A percentile compares a stretch with the other conserved stretches of the same genome.
phyloP scores from a whole-genome alignment of 2,329 filamentous ascomycete species.

The Teratosphaeria destructans region DNA sequence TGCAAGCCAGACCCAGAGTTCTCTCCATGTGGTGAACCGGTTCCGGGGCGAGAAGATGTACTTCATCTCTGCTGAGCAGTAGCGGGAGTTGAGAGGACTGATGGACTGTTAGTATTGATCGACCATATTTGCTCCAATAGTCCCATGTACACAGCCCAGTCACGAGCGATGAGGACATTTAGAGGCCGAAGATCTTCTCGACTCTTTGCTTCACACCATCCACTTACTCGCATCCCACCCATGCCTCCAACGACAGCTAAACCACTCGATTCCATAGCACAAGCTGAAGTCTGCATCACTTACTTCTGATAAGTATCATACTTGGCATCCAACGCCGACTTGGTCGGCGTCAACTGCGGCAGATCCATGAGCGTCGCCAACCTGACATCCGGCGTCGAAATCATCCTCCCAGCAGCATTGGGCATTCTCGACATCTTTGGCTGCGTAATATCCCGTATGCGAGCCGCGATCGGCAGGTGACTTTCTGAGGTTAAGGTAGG shows the following conservation, averaged over 20 bases:
- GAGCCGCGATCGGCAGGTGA: background rate
- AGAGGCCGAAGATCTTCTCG: background rate
- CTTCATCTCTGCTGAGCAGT: slow-evolving; percentile 65
- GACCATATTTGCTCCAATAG: background rate
- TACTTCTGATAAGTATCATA: slow-evolving; percentile 24
- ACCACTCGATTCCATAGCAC: background rate
- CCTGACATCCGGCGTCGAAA: slow-evolving; percentile 4
- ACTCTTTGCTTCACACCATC: background rate
- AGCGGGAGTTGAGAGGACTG: slow-evolving; percentile 61
- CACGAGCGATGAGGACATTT: too few species aligned
- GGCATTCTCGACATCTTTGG: slow-evolving; percentile 2
- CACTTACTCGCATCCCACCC: background rate
- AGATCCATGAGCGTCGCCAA: slow-evolving; percentile 6
- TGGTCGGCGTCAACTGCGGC: slow-evolving; percentile 5
- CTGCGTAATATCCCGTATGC: background rate
- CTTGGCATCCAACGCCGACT: slow-evolving; percentile 7
- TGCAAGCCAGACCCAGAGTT: slow-evolving; percentile 77
- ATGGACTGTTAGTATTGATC: slow-evolving; percentile 38
- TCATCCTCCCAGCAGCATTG: background rate
- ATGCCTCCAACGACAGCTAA: background rate
- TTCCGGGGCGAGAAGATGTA: slow-evolving; percentile 69
- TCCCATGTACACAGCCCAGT: background rate
- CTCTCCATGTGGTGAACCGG: slow-evolving; percentile 67
- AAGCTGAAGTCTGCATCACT: slow-evolving; percentile 3
- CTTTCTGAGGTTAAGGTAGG: background rate